Evolutionary conservation across 345 rosid genomes (phyloP).

Genomic region (Acer yangbiense): DNA sequence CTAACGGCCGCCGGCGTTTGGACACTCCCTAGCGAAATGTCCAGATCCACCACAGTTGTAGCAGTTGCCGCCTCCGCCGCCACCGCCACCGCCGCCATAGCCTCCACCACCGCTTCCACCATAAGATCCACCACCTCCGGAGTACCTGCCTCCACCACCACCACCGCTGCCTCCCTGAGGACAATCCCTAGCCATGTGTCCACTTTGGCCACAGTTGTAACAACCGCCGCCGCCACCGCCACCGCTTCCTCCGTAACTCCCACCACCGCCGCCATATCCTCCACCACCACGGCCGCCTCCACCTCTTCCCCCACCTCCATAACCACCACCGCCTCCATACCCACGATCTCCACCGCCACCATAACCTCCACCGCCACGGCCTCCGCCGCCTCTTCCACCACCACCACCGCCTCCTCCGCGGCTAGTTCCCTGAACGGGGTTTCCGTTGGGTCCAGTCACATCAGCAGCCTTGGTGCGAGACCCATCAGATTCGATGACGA

Average conservation of each 20-base stretch:
- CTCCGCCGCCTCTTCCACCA: conserved; percentile 35
- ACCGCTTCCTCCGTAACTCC: not conserved
- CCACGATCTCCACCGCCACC: conserved; percentile 28
- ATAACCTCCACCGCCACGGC: conserved; percentile 29
- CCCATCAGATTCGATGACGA: conserved; percentile 43
- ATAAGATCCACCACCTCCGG: conserved; percentile 24
- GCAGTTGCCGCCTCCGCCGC: conserved; percentile 53
- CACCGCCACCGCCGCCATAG: conserved; percentile 39
- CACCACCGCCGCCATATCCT: conserved; percentile 42
- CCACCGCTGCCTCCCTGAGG: conserved; percentile 46
- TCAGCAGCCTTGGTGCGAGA: conserved; percentile 78
- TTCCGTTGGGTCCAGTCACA: conserved; percentile 72
- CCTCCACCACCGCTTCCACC: conserved; percentile 33
- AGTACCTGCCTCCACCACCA: conserved; percentile 26
- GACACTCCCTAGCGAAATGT: conserved; percentile 87
- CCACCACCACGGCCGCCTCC: conserved; percentile 34
- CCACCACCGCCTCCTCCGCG: conserved; percentile 54
- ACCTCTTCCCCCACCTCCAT: conserved; percentile 29
- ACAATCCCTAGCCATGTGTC: conserved; percentile 60
- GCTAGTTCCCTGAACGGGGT: conserved; percentile 48
- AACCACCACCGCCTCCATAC: conserved; percentile 22
- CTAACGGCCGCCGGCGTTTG: conserved; percentile 50
- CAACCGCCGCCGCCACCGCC: conserved; percentile 44
- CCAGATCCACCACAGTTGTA: conserved; percentile 84
- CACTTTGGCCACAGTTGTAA: conserved; percentile 43